Percentiles rank a stretch among this genome's conserved stretches.
These are phyloP conservation scores for Myotisia sp. DNA, from an alignment of 2,329 filamentous ascomycete genomes.

Conservation along the genomic window DNA sequence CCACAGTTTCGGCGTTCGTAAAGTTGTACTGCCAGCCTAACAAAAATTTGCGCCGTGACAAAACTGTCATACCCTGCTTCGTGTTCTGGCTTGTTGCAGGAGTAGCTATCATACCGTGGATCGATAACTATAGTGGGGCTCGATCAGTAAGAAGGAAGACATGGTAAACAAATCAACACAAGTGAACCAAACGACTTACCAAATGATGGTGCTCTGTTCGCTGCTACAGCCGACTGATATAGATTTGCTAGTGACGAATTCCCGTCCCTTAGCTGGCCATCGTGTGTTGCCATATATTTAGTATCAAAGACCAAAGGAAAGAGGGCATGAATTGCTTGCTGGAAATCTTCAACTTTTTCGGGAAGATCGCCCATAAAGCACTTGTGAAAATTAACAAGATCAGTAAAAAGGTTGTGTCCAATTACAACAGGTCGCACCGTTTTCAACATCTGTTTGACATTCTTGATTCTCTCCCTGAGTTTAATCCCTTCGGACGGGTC, in stretches of 20 bases:
- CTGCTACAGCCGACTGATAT: no score
- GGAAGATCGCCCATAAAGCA: slow-evolving; percentile 47
- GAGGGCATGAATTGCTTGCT: slow-evolving; percentile 34
- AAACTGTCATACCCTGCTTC: slow-evolving; percentile 52
- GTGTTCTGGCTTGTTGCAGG: slow-evolving; percentile 24
- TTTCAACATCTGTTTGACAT: slow-evolving; percentile 27
- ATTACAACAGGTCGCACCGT: slow-evolving; percentile 39
- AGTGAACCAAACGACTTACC: no score
- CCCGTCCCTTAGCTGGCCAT: slow-evolving; percentile 25
- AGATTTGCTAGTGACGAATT: slow-evolving; percentile 7
- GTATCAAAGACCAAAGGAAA: slow-evolving; percentile 49
- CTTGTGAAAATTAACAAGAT: slow-evolving; percentile 47
- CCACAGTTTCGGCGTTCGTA: slow-evolving; percentile 17
- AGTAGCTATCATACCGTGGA: slow-evolving; percentile 20
- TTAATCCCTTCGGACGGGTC: slow-evolving; percentile 11
- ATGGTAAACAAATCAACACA: slow-evolving; percentile 36
- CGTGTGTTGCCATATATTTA: slow-evolving; percentile 48
- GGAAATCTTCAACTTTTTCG: slow-evolving; percentile 41
- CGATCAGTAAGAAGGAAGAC: slow-evolving; percentile 25
- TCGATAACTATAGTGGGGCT: no score
- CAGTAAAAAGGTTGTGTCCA: slow-evolving; percentile 50
- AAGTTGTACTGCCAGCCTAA: slow-evolving; percentile 41
- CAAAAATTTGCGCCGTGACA: slow-evolving; percentile 44
- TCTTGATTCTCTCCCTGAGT: slow-evolving; percentile 15
- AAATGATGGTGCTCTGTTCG: no score